These are phyloP conservation scores for Linnemannia exigua DNA, from an alignment of 192 early-diverging fungal genomes.

Conservation along the genomic window DNA sequence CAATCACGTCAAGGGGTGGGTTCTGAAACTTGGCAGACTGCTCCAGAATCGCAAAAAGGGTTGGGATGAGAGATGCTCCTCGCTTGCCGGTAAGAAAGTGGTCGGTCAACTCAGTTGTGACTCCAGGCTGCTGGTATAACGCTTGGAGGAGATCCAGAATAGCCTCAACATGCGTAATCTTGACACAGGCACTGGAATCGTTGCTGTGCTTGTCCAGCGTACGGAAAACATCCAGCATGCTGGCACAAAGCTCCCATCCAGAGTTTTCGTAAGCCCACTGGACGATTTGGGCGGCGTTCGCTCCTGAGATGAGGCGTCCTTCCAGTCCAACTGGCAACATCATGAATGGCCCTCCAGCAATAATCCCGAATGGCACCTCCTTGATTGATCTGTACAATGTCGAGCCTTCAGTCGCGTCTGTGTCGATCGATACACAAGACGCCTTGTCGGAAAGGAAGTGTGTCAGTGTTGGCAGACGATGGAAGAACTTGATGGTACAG, in stretches of 20 bases:
- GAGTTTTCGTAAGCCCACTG: slow-evolving; percentile 39
- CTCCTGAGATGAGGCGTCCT: slow-evolving; percentile 39
- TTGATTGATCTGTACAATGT: slow-evolving; percentile 24
- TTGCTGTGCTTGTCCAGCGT: slow-evolving; percentile 5
- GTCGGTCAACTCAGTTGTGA: slow-evolving; percentile 19
- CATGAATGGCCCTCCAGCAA: slow-evolving; percentile 30
- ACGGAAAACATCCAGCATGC: slow-evolving; percentile 39
- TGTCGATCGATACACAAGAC: slow-evolving; percentile 20
- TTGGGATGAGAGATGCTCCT: slow-evolving; percentile 26
- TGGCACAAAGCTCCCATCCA: slow-evolving; percentile 35
- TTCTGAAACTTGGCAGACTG: slow-evolving; percentile 46
- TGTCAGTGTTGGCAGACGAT: slow-evolving; percentile 29
- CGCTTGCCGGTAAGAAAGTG: slow-evolving; percentile 1
- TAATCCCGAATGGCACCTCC: slow-evolving; percentile 37
- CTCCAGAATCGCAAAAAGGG: slow-evolving; percentile 46
- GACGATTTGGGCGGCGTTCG: slow-evolving; percentile 42
- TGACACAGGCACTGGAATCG: slow-evolving; percentile 10
- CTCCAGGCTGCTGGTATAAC: slow-evolving; percentile 14
- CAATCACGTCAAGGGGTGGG: slow-evolving; percentile 47
- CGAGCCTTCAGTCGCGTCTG: slow-evolving; percentile 17
- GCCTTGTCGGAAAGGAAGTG: slow-evolving; percentile 29
- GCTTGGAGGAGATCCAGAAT: slow-evolving; percentile 37
- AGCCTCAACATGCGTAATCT: slow-evolving; percentile 37
- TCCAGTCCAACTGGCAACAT: slow-evolving; percentile 34
- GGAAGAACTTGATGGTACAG: slow-evolving; percentile 39